Percentiles rank a stretch among this genome's conserved stretches.
These are phyloP conservation scores for Sapria himalayana DNA, from an alignment of 345 rosid genomes.

Conservation along the genomic window DNA sequence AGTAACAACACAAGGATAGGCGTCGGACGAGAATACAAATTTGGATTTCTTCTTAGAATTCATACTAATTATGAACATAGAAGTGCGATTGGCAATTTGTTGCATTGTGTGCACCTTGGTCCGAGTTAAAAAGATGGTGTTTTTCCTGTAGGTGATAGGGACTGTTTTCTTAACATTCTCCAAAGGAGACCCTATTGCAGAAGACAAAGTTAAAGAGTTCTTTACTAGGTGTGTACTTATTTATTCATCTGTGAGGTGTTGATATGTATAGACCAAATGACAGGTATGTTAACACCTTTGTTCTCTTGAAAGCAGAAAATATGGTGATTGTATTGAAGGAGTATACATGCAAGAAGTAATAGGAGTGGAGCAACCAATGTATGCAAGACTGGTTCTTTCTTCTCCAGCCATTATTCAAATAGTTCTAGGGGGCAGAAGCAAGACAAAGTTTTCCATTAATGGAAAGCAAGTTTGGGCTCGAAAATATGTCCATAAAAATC, in stretches of 20 bases:
- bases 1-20: too few species aligned
- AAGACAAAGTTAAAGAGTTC: slow-evolving; percentile 29
- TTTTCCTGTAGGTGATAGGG: slow-evolving; percentile 20
- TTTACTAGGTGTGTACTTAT: slow-evolving; percentile 9
- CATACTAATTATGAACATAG: too few species aligned
- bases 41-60: background rate
- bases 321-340: slow-evolving; percentile 32
- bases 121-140: background rate
- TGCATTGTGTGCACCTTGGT: slow-evolving; percentile 6
- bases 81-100: too few species aligned
- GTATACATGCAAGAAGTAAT: slow-evolving; percentile 33
- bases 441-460: slow-evolving; percentile 35
- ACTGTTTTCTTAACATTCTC: slow-evolving; percentile 53
- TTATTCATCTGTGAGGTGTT: too few species aligned
- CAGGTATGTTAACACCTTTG: too few species aligned
- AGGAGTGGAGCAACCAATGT: slow-evolving; percentile 21
- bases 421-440: slow-evolving; percentile 15
- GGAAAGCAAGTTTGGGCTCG: slow-evolving; percentile 60
- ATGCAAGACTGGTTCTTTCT: slow-evolving; percentile 23
- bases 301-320: too few species aligned
- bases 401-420: slow-evolving; percentile 8
- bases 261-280: too few species aligned
- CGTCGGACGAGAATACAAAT: too few species aligned
- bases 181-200: slow-evolving; percentile 32
- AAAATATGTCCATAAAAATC: slow-evolving; percentile 25